These are phyloP conservation scores for Colletotrichum higginsianum DNA, from an alignment of 2,329 filamentous ascomycete genomes.

Conservation along the genomic window DNA sequence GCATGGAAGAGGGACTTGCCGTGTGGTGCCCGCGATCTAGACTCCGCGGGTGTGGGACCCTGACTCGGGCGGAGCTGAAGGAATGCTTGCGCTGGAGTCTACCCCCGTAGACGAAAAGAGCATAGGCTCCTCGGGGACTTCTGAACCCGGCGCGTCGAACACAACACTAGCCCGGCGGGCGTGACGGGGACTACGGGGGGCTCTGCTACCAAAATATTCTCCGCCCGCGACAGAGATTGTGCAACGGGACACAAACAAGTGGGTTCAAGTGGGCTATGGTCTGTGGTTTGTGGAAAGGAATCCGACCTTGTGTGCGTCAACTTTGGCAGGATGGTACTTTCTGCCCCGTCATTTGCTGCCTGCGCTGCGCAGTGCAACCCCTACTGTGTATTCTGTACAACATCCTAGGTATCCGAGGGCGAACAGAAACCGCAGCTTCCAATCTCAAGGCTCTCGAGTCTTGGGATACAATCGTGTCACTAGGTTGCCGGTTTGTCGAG, in stretches of 20 bases:
- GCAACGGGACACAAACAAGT: conserved; percentile 28
- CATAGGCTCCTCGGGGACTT: conserved; percentile 41
- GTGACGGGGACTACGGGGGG: conserved; percentile 29
- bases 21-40: conserved; percentile 41
- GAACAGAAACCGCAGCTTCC: not conserved
- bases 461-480: not conserved
- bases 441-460: not conserved
- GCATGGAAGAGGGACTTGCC: conserved; percentile 33
- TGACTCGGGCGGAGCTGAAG: conserved; percentile 41
- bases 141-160: conserved; percentile 38
- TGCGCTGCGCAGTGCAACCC: not conserved
- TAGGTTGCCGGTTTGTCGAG: not conserved
- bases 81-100: conserved; percentile 38
- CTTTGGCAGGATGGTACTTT: not conserved
- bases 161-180: conserved; percentile 32
- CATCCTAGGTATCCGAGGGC: not conserved
- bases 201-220: conserved; percentile 42
- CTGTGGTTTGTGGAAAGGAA: conserved; percentile 1
- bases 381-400: not conserved
- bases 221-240: conserved; percentile 42
- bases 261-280: conserved; percentile 28
- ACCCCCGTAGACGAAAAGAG: conserved; percentile 38
- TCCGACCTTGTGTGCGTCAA: not conserved
- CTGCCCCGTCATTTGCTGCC: not conserved
- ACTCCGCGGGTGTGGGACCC: conserved; percentile 39